These are phyloP conservation scores for Aegilops tauschii DNA, from an alignment of 176 grass and related monocot genomes.

Conservation along the genomic window DNA sequence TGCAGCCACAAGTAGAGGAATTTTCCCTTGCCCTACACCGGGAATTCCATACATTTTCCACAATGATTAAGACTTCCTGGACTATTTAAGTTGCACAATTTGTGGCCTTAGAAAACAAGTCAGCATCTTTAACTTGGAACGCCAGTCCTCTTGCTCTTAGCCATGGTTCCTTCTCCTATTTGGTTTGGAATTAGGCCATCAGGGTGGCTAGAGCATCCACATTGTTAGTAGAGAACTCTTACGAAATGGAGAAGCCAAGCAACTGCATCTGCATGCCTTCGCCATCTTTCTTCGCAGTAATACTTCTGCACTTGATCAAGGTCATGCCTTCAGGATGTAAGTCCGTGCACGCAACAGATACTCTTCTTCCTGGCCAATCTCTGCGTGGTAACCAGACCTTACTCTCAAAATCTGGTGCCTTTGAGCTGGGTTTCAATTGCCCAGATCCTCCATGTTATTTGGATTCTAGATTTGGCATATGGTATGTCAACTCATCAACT, in stretches of 20 bases:
- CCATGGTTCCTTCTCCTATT: background rate
- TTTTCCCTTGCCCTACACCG: too few species aligned
- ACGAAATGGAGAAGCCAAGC: background rate
- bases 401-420: slow-evolving; percentile 5
- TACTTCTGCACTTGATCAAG: background rate
- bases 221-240: background rate
- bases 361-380: slow-evolving; percentile 24
- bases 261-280: background rate
- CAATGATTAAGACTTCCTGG: too few species aligned
- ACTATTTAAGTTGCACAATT: too few species aligned
- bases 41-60: too few species aligned
- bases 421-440: slow-evolving; percentile 17
- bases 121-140: background rate
- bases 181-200: background rate
- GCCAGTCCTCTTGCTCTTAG: background rate
- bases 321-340: background rate
- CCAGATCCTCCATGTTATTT: too few species aligned
- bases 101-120: background rate
- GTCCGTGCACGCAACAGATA: background rate
- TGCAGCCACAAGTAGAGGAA: too few species aligned
- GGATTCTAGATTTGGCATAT: background rate
- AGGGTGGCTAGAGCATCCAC: background rate
- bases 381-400: slow-evolving; percentile 19
- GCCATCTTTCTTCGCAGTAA: background rate
- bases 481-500: background rate